Evolutionary conservation across 2,329 filamentous ascomycete species (phyloP), one percentile per base, ranked within the genome.

Genomic region (Peltaster fructicola): DNA sequence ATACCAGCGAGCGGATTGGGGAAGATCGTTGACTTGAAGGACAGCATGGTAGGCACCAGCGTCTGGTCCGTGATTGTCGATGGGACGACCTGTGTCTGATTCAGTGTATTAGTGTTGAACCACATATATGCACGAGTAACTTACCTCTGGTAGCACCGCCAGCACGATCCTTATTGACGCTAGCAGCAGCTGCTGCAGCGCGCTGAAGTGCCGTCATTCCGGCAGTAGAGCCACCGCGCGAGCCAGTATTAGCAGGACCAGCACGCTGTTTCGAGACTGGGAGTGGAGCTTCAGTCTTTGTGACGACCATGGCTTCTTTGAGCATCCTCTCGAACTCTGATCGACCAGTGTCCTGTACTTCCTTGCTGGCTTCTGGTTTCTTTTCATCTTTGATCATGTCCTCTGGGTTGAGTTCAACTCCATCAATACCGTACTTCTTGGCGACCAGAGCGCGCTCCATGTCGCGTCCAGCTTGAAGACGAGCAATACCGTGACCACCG

Each of bases 21-120:
- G 88, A 53, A 95, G 95, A 54, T 98, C 88, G 53, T 98, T 98
- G 67, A 98, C 98, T 53, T 95, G 88, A 33, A 98, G 63, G 4
- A 85, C 95, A 9, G 88, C 84, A 50, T 98, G 88, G 64, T 82
- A 98, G 1, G 84, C 82, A 25, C 88, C 88, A 3, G 88, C 88
- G 51, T 98, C 88, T 1, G 88, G 88, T 1, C 88, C 88, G 53
- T 93, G 93, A 57, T 98, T 98, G 58, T 98, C 88, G 47, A 93
- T 90, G 6, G 88, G 82, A 33, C 91, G 84, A 8, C 88, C 88
- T 4, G 80, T 22, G 15, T 16, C 15, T 12, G 10, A 9, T 24
- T 22, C 10, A 20, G 19, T 11, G n/a, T n/a, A 11, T 11, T 20
- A 20, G 17, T 11, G n/a, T 20, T 20, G 17, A 20, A 12, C 10